These are phyloP conservation scores for Aspergillus pseudoglaucus DNA, from an alignment of 2,329 filamentous ascomycete genomes.

Conservation along the genomic window DNA sequence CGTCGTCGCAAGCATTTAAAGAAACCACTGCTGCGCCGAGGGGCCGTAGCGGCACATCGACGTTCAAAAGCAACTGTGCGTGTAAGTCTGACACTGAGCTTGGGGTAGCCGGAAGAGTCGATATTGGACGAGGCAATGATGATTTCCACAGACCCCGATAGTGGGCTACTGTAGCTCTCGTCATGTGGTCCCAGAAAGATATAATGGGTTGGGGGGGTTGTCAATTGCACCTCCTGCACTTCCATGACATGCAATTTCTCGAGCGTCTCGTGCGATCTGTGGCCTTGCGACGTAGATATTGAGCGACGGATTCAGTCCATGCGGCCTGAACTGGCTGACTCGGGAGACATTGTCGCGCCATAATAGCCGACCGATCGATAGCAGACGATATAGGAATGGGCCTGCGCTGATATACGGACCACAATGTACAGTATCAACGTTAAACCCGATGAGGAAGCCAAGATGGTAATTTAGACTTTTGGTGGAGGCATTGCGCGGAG, in stretches of 20 bases:
- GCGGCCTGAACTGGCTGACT: too few relatives aligned
- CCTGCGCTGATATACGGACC: not conserved
- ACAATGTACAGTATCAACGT: not conserved
- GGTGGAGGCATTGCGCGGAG: not conserved
- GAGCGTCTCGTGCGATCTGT: too few relatives aligned
- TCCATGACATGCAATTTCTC: too few relatives aligned
- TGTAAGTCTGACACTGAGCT: not conserved
- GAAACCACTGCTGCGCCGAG: not conserved
- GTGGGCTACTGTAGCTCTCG: not conserved
- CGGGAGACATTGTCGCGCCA: too few relatives aligned
- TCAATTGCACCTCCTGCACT: too few relatives aligned
- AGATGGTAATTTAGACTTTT: constrained; percentile 4
- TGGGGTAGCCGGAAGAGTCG: not conserved
- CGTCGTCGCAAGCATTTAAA: not conserved
- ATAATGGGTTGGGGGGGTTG: too few relatives aligned
- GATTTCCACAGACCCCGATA: not conserved
- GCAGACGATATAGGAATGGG: not conserved
- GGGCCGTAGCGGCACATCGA: not conserved
- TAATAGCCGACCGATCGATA: too few relatives aligned
- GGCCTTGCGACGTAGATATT: too few relatives aligned
- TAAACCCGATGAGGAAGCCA: constrained; percentile 5
- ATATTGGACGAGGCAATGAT: not conserved
- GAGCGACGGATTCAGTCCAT: too few relatives aligned
- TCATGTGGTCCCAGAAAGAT: not conserved
- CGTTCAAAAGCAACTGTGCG: not conserved